Base-by-base conservation (phyloP, 2,329 filamentous ascomycete genomes). In the Colletotrichum sp. region DNA sequence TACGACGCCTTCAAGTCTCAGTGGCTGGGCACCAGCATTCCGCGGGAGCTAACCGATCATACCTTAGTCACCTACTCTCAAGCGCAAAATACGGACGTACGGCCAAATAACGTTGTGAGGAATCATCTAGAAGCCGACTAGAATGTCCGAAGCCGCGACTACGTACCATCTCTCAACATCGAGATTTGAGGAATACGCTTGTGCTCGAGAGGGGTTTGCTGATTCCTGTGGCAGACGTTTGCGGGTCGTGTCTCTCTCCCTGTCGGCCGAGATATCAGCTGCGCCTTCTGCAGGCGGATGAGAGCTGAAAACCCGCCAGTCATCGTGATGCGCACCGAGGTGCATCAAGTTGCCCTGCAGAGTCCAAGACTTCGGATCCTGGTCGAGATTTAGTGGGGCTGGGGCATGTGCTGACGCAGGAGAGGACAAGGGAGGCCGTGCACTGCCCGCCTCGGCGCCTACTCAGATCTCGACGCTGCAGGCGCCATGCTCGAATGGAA, bases 21-120 rank as follows among this genome's bases (percentile, higher is more conserved):
- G 34, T 33, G 24, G 24, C 21, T 8, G 11, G 24, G 24, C 24
- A 59, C 29, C 55, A 31, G 21, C n/a, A 29, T 55, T 55, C 24
- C 8, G 24, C 13, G 51, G 24, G 29, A 57, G 21, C 55, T 43
- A 59, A 59, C 58, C 16, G 43, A 21, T 12, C 43, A n/a, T 21
- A 47, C 43, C 18, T 47, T 21, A 6, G n/a, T 57, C n/a, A 21
- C 58, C n/a, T 24, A 51, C 24, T 27, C 36, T 34, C 21, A 7
- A 15, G n/a, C 9, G 24, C 16, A 58, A 15, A 21, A 34, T 71
- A 71, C 71, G 71, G 61, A 61, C 71, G 61, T 70, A 73, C 13
- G 18, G 27, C 51, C 24, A 36, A 61, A 55, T n/a, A 27, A 36
- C 61, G 61, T 57, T 73, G 21, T 31, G 8, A 21, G 24, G 55